Evolutionary conservation across 2,329 filamentous ascomycete genomes (phyloP).

Genomic region (Aureobasidium pullulans): DNA sequence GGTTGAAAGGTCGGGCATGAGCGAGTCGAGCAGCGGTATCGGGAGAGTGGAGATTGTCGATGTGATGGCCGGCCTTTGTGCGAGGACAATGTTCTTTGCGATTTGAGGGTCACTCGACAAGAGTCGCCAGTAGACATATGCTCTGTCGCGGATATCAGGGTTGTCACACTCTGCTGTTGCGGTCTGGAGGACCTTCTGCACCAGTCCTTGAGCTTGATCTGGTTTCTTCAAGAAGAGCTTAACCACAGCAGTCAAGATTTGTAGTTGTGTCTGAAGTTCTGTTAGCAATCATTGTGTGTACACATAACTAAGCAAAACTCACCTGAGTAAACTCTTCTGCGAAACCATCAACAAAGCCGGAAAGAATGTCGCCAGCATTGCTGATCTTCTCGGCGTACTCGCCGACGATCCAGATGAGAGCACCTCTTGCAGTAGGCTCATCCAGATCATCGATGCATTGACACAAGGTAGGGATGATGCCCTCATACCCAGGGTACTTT

Average conservation of each 20-base stretch:
- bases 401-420: conserved; percentile 97
- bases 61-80: conserved; percentile 87
- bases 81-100: conserved; percentile 88
- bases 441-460: conserved; percentile 95
- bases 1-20: conserved; percentile 88
- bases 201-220: conserved; percentile 78
- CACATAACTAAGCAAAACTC: conserved; percentile 24
- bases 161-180: conserved; percentile 96
- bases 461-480: conserved; percentile 93
- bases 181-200: conserved; percentile 88
- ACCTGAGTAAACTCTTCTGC: conserved; percentile 94
- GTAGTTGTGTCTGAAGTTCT: conserved; percentile 71
- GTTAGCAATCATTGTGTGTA: conserved; percentile 25
- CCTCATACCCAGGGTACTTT: conserved; percentile 96
- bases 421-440: conserved; percentile 81
- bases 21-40: conserved; percentile 72
- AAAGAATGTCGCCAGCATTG: conserved; percentile 92
- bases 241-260: conserved; percentile 93
- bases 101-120: conserved; percentile 85
- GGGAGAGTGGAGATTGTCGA: conserved; percentile 90
- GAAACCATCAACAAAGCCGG: conserved; percentile 87
- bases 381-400: conserved; percentile 99
- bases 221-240: conserved; percentile 98
- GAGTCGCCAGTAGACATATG: conserved; percentile 97
- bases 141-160: conserved; percentile 91